Percentiles rank a stretch among this genome's conserved stretches.
Conservation (phyloP, 345 rosid species). For the Gossypium longicalyx region DNA sequence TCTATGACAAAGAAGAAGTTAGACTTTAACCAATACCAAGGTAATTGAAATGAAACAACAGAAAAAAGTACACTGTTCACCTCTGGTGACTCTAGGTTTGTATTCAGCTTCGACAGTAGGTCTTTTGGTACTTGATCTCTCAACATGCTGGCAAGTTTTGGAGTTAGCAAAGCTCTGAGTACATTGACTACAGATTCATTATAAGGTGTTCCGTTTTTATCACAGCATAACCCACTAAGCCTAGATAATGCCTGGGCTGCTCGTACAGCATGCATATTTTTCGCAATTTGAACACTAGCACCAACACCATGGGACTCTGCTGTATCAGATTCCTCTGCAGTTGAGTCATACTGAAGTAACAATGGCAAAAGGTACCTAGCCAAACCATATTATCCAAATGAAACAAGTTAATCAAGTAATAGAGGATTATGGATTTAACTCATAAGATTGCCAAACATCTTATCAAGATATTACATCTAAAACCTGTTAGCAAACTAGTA, state of each 20-base stretch:
- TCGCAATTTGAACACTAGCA: constrained; percentile 91
- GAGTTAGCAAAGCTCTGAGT: constrained; percentile 77
- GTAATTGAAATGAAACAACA: background rate
- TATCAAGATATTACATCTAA: background rate
- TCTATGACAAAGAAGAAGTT: constrained; percentile 43
- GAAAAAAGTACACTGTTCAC: constrained; percentile 37
- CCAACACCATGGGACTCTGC: constrained; percentile 89
- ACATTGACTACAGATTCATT: constrained; percentile 66
- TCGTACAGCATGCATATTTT: constrained; percentile 84
- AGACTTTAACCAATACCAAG: constrained; percentile 10
- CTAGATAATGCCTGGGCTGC: constrained; percentile 89
- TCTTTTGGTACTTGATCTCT: constrained; percentile 75
- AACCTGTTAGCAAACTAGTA: background rate
- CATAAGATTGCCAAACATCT: background rate
- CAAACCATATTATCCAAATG: constrained; percentile 20
- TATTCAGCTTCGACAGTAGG: constrained; percentile 72
- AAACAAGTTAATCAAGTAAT: background rate
- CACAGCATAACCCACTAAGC: constrained; percentile 77
- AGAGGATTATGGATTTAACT: background rate
- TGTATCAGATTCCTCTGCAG: constrained; percentile 82
- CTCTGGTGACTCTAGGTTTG: constrained; percentile 97
- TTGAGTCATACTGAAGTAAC: constrained; percentile 95
- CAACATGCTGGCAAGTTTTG: constrained; percentile 90
- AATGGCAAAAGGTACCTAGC: constrained; percentile 89
- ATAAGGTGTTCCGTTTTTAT: constrained; percentile 60